These are phyloP conservation scores for Xylaria arbuscula DNA, from an alignment of 2,329 filamentous ascomycete genomes.

Conservation along the genomic window DNA sequence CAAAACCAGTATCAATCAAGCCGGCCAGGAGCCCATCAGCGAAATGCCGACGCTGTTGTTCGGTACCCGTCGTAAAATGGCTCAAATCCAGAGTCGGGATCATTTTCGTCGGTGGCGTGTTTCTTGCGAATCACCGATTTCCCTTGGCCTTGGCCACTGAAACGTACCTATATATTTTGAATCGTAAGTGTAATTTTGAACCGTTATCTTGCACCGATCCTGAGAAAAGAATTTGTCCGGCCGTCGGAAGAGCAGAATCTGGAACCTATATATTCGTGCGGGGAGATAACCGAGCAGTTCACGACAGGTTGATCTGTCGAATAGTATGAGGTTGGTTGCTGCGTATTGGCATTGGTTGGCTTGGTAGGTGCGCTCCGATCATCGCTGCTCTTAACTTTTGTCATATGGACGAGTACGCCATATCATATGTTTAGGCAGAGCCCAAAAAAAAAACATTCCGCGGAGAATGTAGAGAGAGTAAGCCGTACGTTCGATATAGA, in stretches of 20 bases:
- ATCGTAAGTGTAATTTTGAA: background rate
- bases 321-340: background rate
- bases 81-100: conserved; percentile 29
- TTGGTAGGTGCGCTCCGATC: background rate
- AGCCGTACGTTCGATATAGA: background rate
- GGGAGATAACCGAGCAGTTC: background rate
- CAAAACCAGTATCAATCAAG: conserved; percentile 25
- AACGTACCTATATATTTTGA: background rate
- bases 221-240: too few species aligned
- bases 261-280: conserved; percentile 3
- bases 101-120: background rate
- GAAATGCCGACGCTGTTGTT: conserved; percentile 27
- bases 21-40: conserved; percentile 26
- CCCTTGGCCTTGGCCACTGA: background rate
- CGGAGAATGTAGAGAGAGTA: conserved; percentile 3
- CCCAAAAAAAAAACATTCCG: background rate
- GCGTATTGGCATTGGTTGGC: too few species aligned
- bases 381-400: background rate
- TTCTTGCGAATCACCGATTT: background rate
- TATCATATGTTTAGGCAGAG: background rate
- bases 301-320: background rate
- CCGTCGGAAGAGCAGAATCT: background rate
- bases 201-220: background rate
- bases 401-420: background rate
- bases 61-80: conserved; percentile 18